phyloP scores from a whole-genome alignment of 768 basidiomycete genomes.

The Mrakia blollopis region DNA sequence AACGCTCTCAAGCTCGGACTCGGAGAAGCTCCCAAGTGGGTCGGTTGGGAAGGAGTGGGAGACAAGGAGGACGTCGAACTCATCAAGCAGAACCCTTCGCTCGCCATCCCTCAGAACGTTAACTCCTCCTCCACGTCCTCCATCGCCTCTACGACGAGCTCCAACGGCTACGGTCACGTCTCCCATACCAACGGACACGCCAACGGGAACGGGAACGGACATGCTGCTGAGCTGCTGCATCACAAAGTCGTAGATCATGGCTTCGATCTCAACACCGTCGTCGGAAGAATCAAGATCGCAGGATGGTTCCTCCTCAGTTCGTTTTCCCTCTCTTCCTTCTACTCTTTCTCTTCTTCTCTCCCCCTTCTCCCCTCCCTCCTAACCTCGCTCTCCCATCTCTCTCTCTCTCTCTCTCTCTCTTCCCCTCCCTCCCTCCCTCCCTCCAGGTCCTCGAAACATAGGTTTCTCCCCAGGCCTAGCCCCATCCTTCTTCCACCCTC shows the following conservation, averaged over 20 bases:
- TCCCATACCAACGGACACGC: background rate
- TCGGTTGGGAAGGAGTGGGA: constrained; percentile 21
- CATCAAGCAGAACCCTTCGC: constrained; percentile 1
- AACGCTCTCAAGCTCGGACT: constrained; percentile 24
- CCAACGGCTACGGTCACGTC: background rate
- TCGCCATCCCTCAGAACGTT: background rate
- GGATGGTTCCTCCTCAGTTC: constrained; percentile 18
- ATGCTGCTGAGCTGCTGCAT: background rate
- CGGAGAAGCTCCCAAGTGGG: constrained; percentile 13
- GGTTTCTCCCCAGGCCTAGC: constrained; percentile 25
- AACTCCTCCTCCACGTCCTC: constrained; percentile 5
- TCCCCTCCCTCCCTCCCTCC: background rate
- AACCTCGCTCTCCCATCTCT: background rate
- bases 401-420: background rate
- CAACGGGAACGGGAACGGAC: background rate
- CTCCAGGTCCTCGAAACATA: constrained; percentile 22
- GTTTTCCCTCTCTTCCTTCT: too few relatives aligned
- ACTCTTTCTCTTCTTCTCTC: background rate
- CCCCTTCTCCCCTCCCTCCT: background rate
- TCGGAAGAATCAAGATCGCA: constrained; percentile 9
- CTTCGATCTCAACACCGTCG: background rate
- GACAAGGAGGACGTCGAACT: constrained; percentile 7
- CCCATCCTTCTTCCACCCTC: constrained; percentile 22
- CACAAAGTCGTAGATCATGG: constrained; percentile 3
- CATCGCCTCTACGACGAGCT: background rate